Conservation (phyloP, 1,284 basidiomycete genomes). For the Cryptococcus amylolentus region DNA sequence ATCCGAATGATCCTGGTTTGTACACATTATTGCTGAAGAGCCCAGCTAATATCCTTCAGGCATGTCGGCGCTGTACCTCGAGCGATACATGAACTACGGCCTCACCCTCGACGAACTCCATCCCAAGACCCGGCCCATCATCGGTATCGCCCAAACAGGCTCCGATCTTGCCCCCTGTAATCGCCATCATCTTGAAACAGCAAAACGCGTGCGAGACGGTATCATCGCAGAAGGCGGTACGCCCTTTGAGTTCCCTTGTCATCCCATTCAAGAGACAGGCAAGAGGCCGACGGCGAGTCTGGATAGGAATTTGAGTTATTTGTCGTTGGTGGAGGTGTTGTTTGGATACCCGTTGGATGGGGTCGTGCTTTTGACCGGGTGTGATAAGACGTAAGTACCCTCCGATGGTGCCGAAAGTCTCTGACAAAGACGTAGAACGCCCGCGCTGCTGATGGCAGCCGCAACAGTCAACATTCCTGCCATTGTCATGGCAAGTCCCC, state of each 20-base stretch:
- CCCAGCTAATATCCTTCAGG: constrained; percentile 17
- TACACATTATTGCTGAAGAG: neutral
- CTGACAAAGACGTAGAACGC: constrained; percentile 29
- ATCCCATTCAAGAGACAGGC: constrained; percentile 50
- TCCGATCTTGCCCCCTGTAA: constrained; percentile 46
- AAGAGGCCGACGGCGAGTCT: constrained; percentile 48
- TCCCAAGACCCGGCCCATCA: constrained; percentile 77
- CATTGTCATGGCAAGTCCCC: constrained; percentile 25
- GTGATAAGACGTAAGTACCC: constrained; percentile 59
- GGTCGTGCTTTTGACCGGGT: constrained; percentile 48
- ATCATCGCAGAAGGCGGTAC: constrained; percentile 49
- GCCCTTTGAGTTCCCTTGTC: constrained; percentile 49
- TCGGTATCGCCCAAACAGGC: constrained; percentile 66
- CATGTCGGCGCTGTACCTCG: constrained; percentile 38
- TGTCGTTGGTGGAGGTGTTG: constrained; percentile 46
- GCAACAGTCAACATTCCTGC: constrained; percentile 47
- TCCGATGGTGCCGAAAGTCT: neutral
- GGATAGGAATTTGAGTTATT: constrained; percentile 47
- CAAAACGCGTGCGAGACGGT: constrained; percentile 48
- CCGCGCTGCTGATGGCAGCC: constrained; percentile 40
- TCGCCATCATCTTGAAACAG: constrained; percentile 44
- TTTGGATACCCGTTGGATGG: constrained; percentile 49
- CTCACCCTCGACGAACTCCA: constrained; percentile 24
- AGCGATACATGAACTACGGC: constrained; percentile 48
- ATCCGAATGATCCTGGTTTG: constrained; percentile 37